phyloP scores from a whole-genome alignment of 768 basidiomycete species.

The Boletus reticulatus region DNA sequence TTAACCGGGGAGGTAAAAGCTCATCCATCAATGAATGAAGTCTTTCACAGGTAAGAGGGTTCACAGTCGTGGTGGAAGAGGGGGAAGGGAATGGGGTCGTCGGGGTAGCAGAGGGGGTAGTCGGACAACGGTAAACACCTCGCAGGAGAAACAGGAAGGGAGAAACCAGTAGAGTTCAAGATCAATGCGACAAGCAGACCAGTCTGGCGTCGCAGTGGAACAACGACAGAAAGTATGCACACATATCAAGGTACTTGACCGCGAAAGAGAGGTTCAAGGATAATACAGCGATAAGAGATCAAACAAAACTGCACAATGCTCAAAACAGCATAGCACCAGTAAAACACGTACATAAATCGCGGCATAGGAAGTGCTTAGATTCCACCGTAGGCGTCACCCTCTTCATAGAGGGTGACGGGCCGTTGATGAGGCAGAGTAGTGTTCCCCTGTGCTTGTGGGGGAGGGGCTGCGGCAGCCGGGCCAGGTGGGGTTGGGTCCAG shows the following conservation, averaged over 20 bases:
- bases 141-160: neutral
- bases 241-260: neutral
- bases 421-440: constrained; percentile 30
- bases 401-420: constrained; percentile 52
- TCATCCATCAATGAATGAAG: constrained; percentile 14
- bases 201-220: constrained; percentile 22
- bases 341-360: constrained; percentile 2
- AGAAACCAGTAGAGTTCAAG: neutral
- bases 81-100: neutral
- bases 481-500: constrained; percentile 17
- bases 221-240: constrained; percentile 25
- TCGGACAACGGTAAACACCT: constrained; percentile 10
- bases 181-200: constrained; percentile 23
- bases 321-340: constrained; percentile 8
- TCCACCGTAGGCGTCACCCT: constrained; percentile 69
- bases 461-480: constrained; percentile 5
- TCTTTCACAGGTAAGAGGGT: constrained; percentile 16
- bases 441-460: constrained; percentile 10
- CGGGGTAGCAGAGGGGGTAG: neutral
- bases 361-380: constrained; percentile 38
- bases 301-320: constrained; percentile 19
- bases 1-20: constrained; percentile 30
- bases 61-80: neutral
- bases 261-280: constrained; percentile 9
- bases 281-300: constrained; percentile 26